Base-by-base conservation (phyloP, 352 stramenopile species). In the Phytophthora quininea region DNA sequence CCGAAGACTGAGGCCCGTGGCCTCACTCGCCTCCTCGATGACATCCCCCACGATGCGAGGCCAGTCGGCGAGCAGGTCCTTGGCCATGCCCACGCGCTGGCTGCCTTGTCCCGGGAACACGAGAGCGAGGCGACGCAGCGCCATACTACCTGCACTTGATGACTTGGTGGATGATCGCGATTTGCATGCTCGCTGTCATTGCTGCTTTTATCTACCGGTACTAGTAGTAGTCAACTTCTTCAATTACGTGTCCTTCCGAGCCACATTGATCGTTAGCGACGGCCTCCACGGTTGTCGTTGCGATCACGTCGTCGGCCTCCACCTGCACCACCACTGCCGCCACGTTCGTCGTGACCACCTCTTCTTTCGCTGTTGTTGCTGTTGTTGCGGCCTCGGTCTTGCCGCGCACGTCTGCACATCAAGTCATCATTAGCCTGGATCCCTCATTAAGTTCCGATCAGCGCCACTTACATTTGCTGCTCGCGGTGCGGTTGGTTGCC, bases 21-120 rank as follows among this genome's bases (percentile, higher is more conserved):
- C 84, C 66, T 95, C 88, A 53, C 88, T 92, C 8, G 86, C 88
- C 62, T 96, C 89, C 24, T 91, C 83, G n/a, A 94, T 67, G 48
- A 85, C 74, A 45, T 88, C 76, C 14, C 74, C 64, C 6, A 84
- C 73, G 19, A 84, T 46, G 32, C 74, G 80, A 45, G 76, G 75
- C 85, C 89, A 97, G 37, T 86, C 77, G n/a, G 75, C 67, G 37
- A 93, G 73, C 64, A 95, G 71, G 46, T 95, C 88, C 54, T 79
- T 83, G 10, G 70, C 77, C 86, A 95, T 95, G 40, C 89, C 88
- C 40, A 86, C 85, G 55, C 82, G 74, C 69, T 97, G 89, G 58
- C 80, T 92, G 66, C 89, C 89, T 64, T 97, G 89, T 0, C 89
- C 89, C 15, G 89, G 88, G 71, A 96, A 97, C 68, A 93, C 82